Evolutionary conservation across 768 basidiomycete species (phyloP).

Genomic region (Strobilomyces dryophilus): DNA sequence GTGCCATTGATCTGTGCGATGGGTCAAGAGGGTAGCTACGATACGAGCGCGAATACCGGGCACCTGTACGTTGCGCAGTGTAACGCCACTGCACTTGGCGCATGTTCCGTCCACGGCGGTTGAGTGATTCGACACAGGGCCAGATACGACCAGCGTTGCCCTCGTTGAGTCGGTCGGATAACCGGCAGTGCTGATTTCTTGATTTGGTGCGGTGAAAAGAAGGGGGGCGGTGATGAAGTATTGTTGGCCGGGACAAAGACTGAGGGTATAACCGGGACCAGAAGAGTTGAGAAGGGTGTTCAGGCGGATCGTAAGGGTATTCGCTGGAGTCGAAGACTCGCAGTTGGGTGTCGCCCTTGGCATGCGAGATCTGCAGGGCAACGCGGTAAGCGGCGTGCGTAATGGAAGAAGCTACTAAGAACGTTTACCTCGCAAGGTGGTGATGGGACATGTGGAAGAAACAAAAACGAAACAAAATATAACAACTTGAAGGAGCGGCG

Average conservation of each 20-base stretch:
- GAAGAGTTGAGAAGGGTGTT: constrained; percentile 62
- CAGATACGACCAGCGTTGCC: constrained; percentile 67
- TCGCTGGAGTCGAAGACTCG: constrained; percentile 50
- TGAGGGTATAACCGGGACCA: constrained; percentile 61
- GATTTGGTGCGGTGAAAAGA: constrained; percentile 57
- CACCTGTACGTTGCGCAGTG: constrained; percentile 71
- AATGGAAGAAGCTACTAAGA: not conserved
- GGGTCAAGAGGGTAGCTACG: not conserved
- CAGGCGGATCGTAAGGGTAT: constrained; percentile 59
- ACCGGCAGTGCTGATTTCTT: constrained; percentile 80
- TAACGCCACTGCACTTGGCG: constrained; percentile 51
- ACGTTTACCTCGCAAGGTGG: constrained; percentile 6
- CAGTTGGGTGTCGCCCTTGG: constrained; percentile 16
- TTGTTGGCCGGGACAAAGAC: constrained; percentile 56
- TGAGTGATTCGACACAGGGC: constrained; percentile 61
- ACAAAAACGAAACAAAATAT: not conserved
- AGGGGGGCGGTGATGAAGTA: constrained; percentile 69
- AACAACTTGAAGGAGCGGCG: not conserved
- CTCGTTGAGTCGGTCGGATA: constrained; percentile 66
- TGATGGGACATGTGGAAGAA: constrained; percentile 5
- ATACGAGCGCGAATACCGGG: not conserved
- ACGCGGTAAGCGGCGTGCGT: constrained; percentile 5
- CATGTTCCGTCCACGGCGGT: constrained; percentile 72
- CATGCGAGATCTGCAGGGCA: not conserved
- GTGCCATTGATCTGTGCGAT: constrained; percentile 65